A percentile compares a stretch with the other conserved stretches of the same genome.
Evolutionary conservation across 305 asterid genomes (phyloP).

Genomic region (Euphrasia arctica): DNA sequence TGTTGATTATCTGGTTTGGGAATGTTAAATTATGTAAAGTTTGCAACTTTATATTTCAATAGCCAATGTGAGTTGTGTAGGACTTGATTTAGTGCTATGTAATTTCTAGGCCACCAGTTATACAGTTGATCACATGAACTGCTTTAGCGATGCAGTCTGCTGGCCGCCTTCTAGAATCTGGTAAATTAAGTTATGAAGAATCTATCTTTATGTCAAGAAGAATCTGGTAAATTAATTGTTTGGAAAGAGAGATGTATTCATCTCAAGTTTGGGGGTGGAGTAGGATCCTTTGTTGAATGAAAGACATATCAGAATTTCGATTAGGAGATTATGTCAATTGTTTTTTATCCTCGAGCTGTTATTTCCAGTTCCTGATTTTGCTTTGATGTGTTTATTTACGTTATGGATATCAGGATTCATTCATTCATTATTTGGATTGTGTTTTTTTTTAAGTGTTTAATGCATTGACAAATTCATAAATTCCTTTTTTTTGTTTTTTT

Average conservation of each 20-base stretch:
- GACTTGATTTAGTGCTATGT: not conserved
- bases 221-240: no score
- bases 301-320: not conserved
- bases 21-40: no score
- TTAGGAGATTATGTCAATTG: not conserved
- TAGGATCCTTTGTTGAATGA: not conserved
- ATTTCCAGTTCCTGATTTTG: not conserved
- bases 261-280: no score
- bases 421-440: slow-evolving; percentile 22
- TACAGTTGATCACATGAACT: slow-evolving; percentile 83
- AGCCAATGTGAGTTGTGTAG: no score
- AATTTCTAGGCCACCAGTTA: slow-evolving; percentile 64
- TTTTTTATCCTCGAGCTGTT: not conserved
- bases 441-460: slow-evolving; percentile 68
- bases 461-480: slow-evolving; percentile 56
- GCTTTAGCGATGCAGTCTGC: slow-evolving; percentile 81
- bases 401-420: not conserved
- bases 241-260: no score
- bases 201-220: no score
- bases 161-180: slow-evolving; percentile 85
- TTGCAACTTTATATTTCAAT: no score
- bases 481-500: no score
- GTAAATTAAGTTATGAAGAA: slow-evolving; percentile 29
- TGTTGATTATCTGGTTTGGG: no score
- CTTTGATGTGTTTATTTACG: not conserved